A percentile compares a stretch with the other conserved stretches of the same genome.
phyloP scores from a whole-genome alignment of 805 yeast species.

The Wickerhamomyces strasburgensis region DNA sequence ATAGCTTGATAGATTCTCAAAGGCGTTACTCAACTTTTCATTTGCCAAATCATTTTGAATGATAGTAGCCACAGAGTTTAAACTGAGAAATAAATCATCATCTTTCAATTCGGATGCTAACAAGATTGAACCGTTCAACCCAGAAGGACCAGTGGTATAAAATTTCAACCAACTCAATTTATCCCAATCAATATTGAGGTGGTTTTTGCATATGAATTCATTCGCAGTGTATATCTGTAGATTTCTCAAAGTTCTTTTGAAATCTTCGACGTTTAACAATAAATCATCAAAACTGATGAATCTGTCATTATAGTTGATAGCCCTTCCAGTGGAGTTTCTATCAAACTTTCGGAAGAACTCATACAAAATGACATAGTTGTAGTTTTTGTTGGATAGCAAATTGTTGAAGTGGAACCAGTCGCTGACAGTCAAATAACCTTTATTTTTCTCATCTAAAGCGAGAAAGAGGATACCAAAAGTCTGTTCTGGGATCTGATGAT shows the following conservation, averaged over 20 bases:
- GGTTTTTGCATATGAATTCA: conserved; percentile 27
- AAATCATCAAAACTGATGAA: conserved; percentile 35
- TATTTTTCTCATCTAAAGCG: conserved; percentile 67
- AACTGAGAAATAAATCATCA: conserved; percentile 28
- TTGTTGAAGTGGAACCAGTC: conserved; percentile 77
- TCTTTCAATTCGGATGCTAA: neutral
- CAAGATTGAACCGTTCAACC: conserved; percentile 2
- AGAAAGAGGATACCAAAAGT: conserved; percentile 71
- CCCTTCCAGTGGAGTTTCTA: conserved; percentile 24
- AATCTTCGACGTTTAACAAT: conserved; percentile 25
- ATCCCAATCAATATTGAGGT: conserved; percentile 32
- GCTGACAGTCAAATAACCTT: conserved; percentile 59
- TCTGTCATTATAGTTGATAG: conserved; percentile 34
- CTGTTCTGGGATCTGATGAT: conserved; percentile 48
- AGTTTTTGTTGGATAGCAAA: conserved; percentile 41
- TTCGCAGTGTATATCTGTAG: conserved; percentile 29
- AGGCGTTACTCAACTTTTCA: conserved; percentile 27
- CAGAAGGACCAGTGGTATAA: conserved; percentile 14
- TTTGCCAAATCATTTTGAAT: conserved; percentile 36
- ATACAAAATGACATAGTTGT: conserved; percentile 47
- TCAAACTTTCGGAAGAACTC: conserved; percentile 49
- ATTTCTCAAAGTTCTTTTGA: conserved; percentile 29
- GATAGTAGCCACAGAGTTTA: conserved; percentile 36
- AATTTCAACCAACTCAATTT: conserved; percentile 20
- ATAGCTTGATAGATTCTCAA: conserved; percentile 26